Conservation (phyloP, 495 filamentous ascomycete genomes). For the Neurospora cerealis region DNA sequence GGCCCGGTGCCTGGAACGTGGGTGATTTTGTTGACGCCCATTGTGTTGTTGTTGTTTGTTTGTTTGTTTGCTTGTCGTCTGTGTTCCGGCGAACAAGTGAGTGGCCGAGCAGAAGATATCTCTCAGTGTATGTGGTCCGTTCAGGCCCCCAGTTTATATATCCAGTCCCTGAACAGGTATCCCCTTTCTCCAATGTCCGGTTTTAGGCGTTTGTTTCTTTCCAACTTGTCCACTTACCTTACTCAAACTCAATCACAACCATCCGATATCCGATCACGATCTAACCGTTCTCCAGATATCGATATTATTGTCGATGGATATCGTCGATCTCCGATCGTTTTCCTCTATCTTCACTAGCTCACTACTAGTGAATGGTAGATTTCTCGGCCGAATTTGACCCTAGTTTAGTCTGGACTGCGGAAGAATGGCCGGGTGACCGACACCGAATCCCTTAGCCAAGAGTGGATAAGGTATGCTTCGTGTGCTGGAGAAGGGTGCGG, state of each 20-base stretch:
- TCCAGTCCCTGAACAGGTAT: neutral
- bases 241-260: neutral
- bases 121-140: neutral
- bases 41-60: slow-evolving; percentile 13
- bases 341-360: neutral
- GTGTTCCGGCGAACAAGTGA: neutral
- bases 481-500: neutral
- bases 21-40: slow-evolving; percentile 42
- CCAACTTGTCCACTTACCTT: neutral
- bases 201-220: neutral
- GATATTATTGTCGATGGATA: neutral
- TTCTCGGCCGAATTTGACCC: neutral
- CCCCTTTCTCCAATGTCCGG: neutral
- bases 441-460: neutral
- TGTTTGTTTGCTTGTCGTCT: neutral
- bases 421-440: neutral
- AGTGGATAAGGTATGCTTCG: neutral
- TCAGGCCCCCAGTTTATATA: neutral
- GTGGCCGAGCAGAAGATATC: neutral
- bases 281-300: neutral
- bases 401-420: neutral
- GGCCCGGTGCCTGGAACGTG: slow-evolving; percentile 34
- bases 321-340: neutral
- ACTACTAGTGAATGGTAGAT: neutral
- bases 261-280: neutral